A percentile compares a stretch with the other conserved stretches of the same genome.
Conservation (phyloP, 75 land plant species). For the Larix kaempferi region DNA sequence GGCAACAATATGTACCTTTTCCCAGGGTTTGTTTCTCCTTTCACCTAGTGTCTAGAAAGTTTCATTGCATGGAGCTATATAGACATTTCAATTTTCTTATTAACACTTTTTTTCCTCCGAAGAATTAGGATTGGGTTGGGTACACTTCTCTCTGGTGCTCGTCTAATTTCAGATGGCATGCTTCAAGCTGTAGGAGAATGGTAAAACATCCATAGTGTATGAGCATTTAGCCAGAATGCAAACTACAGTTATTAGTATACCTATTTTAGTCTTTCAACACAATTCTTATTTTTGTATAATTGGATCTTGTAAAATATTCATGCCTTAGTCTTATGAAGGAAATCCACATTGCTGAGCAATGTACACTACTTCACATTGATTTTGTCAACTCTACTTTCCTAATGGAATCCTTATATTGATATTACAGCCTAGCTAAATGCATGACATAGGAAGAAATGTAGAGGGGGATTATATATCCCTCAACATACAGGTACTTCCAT, state of each 20-base stretch:
- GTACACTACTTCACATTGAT: neutral
- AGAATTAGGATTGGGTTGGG: conserved; percentile 88
- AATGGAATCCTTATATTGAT: neutral
- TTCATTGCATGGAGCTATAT: neutral
- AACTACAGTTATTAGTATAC: neutral
- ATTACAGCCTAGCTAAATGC: conserved; percentile 77
- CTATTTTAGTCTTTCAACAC: neutral
- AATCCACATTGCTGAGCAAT: too few species aligned
- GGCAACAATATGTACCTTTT: conserved; percentile 99
- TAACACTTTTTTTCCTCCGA: neutral
- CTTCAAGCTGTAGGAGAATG: conserved; percentile 96
- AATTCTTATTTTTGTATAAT: neutral
- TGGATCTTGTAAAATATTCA: neutral
- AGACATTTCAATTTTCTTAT: neutral
- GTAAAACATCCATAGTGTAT: conserved; percentile 25
- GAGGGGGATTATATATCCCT: conserved; percentile 77
- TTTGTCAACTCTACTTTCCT: neutral
- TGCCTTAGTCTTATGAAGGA: neutral
- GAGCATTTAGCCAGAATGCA: neutral
- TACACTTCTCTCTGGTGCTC: conserved; percentile 87
- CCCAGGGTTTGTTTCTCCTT: conserved; percentile 69
- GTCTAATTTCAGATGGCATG: conserved; percentile 90
- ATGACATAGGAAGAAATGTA: conserved; percentile 84
- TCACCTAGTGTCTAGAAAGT: neutral
- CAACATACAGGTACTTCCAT: conserved; percentile 69